These are phyloP conservation scores for Phytophthora parvispora DNA, from an alignment of 352 stramenopile species.

Conservation along the genomic window DNA sequence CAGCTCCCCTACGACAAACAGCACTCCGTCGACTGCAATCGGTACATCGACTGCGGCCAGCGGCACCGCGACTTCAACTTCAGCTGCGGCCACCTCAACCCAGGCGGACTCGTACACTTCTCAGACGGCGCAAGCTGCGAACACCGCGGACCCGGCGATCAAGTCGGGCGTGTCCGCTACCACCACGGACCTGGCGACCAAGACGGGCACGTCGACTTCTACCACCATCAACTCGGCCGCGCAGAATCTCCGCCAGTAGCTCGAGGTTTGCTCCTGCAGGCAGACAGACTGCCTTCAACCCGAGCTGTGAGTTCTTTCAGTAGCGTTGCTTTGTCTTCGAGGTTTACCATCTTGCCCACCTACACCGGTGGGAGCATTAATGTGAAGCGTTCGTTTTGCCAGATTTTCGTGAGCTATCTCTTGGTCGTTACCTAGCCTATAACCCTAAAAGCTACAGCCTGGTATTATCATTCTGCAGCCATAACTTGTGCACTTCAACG, in stretches of 20 bases:
- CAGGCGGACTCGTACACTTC: background rate
- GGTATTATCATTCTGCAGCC: too few species aligned
- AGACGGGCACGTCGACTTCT: conserved; percentile 9
- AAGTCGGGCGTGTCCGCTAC: background rate
- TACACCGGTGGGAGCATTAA: background rate
- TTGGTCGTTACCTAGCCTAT: too few species aligned
- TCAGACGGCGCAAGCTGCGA: conserved; percentile 6
- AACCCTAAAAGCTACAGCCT: too few species aligned
- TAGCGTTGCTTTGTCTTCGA: background rate
- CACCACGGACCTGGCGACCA: conserved; percentile 4
- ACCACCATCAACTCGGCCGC: conserved; percentile 10
- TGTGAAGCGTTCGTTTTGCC: background rate
- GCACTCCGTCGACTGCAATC: background rate
- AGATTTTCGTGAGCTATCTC: too few species aligned
- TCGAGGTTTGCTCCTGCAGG: background rate
- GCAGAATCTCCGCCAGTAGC: conserved; percentile 14
- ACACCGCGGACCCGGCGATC: conserved; percentile 1
- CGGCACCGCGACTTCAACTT: conserved; percentile 1
- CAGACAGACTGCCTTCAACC: background rate
- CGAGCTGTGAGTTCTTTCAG: background rate
- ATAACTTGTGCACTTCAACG: too few species aligned
- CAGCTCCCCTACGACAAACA: background rate
- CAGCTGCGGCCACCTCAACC: conserved; percentile 9
- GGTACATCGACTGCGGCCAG: conserved; percentile 9
- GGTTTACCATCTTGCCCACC: background rate